Conservation (phyloP, 768 basidiomycete genomes). For the Termitomyces sp. region DNA sequence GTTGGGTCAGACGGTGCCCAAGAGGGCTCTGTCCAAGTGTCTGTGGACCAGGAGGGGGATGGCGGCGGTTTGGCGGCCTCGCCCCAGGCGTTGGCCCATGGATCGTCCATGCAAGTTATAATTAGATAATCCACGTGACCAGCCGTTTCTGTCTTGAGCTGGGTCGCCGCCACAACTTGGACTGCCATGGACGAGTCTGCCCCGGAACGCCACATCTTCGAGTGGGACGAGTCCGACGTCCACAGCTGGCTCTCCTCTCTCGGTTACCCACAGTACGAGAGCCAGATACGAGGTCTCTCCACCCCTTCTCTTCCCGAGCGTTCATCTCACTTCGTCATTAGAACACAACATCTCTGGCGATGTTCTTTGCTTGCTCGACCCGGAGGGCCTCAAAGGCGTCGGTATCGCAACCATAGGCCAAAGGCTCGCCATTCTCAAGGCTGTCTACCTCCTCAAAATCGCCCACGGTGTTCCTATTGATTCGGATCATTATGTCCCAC, state of each 20-base stretch:
- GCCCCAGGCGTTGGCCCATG: constrained; percentile 71
- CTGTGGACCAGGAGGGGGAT: constrained; percentile 50
- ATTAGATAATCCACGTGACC: constrained; percentile 9
- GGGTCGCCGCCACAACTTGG: neutral
- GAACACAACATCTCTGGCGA: constrained; percentile 94
- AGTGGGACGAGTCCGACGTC: constrained; percentile 79
- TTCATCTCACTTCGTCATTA: constrained; percentile 24
- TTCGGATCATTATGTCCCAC: constrained; percentile 80
- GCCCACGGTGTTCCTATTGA: constrained; percentile 80
- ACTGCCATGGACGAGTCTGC: constrained; percentile 28
- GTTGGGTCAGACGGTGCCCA: constrained; percentile 32
- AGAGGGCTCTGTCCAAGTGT: constrained; percentile 47
- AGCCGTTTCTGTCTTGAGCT: neutral
- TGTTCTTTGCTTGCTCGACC: constrained; percentile 75
- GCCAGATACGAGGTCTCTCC: constrained; percentile 60
- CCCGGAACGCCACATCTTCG: constrained; percentile 36
- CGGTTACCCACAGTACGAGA: constrained; percentile 83
- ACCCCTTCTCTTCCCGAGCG: constrained; percentile 8
- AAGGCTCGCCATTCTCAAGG: constrained; percentile 85
- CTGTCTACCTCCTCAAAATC: constrained; percentile 86
- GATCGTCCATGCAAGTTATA: constrained; percentile 54
- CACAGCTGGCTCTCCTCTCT: constrained; percentile 70
- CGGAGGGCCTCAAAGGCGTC: constrained; percentile 79
- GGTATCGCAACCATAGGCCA: constrained; percentile 92
- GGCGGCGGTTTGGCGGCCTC: constrained; percentile 32